Conservation (phyloP, 1,139 yeast species). For the Lodderomyces parapsilosis region DNA sequence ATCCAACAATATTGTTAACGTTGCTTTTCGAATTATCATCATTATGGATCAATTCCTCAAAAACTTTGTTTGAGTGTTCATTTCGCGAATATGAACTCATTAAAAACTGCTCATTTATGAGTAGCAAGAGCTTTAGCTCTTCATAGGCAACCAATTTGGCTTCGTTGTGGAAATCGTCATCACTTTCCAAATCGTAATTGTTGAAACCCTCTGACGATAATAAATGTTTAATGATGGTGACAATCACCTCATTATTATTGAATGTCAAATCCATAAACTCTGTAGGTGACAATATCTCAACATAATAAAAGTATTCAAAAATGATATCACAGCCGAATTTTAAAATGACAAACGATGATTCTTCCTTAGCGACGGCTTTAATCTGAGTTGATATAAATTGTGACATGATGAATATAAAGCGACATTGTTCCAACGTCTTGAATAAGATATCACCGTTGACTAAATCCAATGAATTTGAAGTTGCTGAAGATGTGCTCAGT, state of each 20-base stretch:
- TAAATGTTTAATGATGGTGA: slow-evolving; percentile 49
- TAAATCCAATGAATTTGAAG: slow-evolving; percentile 9
- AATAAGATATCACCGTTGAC: slow-evolving; percentile 25
- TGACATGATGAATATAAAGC: slow-evolving; percentile 47
- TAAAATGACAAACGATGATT: slow-evolving; percentile 33
- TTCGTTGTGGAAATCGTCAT: slow-evolving; percentile 43
- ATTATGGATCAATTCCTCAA: slow-evolving; percentile 38
- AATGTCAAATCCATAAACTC: slow-evolving; percentile 33
- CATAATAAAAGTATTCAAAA: slow-evolving; percentile 42
- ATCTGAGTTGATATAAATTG: slow-evolving; percentile 34
- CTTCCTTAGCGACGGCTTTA: slow-evolving; percentile 16
- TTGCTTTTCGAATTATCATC: slow-evolving; percentile 16
- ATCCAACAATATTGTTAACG: slow-evolving; percentile 30
- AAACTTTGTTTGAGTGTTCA: slow-evolving; percentile 42
- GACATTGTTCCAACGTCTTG: slow-evolving; percentile 35
- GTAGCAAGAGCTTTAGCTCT: slow-evolving; percentile 69
- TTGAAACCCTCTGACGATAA: slow-evolving; percentile 49
- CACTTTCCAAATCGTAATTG: slow-evolving; percentile 32
- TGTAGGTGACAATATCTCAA: slow-evolving; percentile 32
- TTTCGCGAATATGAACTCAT: slow-evolving; percentile 49
- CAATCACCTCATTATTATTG: slow-evolving; percentile 26
- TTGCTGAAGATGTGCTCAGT: slow-evolving; percentile 1
- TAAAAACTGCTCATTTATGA: slow-evolving; percentile 83
- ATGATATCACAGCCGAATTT: slow-evolving; percentile 44
- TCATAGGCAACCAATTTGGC: slow-evolving; percentile 65